These are phyloP conservation scores for Conringia planisiliqua DNA, from an alignment of 345 rosid species.

Conservation along the genomic window DNA sequence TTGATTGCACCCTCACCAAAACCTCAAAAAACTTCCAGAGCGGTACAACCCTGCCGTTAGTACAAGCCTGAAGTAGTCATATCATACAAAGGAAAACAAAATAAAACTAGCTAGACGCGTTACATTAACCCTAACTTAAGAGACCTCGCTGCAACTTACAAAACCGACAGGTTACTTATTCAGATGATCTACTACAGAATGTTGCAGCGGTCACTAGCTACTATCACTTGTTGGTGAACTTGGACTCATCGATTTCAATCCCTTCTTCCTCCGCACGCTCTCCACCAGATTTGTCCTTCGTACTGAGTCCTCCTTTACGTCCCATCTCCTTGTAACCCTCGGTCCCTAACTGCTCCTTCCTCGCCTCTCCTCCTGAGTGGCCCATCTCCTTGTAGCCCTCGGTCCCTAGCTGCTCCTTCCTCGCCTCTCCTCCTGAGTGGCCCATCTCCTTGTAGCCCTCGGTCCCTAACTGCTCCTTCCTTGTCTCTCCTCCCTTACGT, in stretches of 20 bases:
- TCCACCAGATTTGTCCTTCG: conserved; percentile 55
- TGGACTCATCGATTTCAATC: conserved; percentile 63
- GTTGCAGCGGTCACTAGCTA: conserved; percentile 12
- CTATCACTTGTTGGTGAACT: conserved; percentile 40
- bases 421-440: conserved; percentile 45
- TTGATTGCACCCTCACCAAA: conserved; percentile 23
- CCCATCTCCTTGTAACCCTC: conserved; percentile 86
- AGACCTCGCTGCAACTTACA: background rate
- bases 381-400: conserved; percentile 64
- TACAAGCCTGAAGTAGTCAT: background rate
- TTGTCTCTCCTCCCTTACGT: conserved; percentile 46
- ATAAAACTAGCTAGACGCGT: background rate
- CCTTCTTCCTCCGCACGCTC: conserved; percentile 62
- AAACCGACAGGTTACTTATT: conserved; percentile 24
- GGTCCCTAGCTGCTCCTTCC: conserved; percentile 54
- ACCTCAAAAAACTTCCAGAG: background rate
- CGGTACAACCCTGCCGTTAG: conserved; percentile 15
- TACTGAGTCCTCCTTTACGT: conserved; percentile 62
- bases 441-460: conserved; percentile 78
- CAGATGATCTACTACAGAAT: background rate
- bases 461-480: conserved; percentile 63
- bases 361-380: conserved; percentile 54
- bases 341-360: conserved; percentile 66
- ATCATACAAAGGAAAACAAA: background rate
- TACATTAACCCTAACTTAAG: background rate